Conservation (phyloP, 495 filamentous ascomycete genomes). For the Penicillium diatomitis region DNA sequence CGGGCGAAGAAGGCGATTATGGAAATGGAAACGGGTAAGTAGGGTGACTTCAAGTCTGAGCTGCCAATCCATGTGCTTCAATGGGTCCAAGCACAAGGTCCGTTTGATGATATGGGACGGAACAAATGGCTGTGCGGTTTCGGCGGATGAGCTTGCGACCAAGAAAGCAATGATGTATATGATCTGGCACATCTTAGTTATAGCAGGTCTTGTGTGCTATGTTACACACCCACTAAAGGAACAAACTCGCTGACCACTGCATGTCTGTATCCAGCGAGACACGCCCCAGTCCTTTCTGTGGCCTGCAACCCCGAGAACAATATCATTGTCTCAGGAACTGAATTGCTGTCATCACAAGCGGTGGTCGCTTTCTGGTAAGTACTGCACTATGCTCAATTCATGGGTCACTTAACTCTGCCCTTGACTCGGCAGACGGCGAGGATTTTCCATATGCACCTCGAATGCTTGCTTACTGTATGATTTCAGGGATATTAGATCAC, state of each 20-base stretch:
- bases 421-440: too few species aligned
- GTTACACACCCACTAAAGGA: too few species aligned
- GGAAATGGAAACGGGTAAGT: constrained; percentile 35
- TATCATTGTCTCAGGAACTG: constrained; percentile 66
- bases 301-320: constrained; percentile 49
- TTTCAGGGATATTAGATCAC: constrained; percentile 58
- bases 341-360: constrained; percentile 63
- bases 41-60: neutral
- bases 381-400: too few species aligned
- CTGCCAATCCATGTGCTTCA: too few species aligned
- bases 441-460: too few species aligned
- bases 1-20: constrained; percentile 25
- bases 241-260: constrained; percentile 1
- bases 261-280: constrained; percentile 22
- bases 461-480: too few species aligned
- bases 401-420: too few species aligned
- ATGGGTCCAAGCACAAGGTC: too few species aligned
- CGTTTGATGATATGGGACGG: too few species aligned
- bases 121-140: neutral
- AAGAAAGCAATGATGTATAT: too few species aligned
- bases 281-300: constrained; percentile 57
- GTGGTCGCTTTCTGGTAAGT: constrained; percentile 65
- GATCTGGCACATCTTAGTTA: too few species aligned
- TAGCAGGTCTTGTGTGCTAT: too few species aligned
- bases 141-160: neutral